Evolutionary conservation across 805 yeast species (phyloP).

Genomic region (Lachancea fermentati): DNA sequence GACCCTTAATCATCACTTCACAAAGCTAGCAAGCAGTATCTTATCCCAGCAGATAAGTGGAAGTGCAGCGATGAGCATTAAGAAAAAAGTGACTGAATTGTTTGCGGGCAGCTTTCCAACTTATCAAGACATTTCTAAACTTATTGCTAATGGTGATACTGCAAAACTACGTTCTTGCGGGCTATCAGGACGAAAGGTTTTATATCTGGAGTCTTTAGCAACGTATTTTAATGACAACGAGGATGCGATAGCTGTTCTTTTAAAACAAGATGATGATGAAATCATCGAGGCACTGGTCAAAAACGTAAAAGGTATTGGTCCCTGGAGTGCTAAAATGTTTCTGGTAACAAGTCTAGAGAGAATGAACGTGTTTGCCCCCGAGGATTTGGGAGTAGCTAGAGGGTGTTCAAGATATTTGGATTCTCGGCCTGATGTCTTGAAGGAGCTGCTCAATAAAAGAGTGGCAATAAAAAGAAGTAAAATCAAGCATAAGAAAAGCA

Average conservation of each 20-base stretch:
- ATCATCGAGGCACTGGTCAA: conserved; percentile 43
- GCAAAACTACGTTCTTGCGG: conserved; percentile 61
- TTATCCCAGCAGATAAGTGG: conserved; percentile 77
- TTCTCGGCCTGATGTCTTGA: conserved; percentile 44
- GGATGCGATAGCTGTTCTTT: conserved; percentile 33
- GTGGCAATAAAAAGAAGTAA: conserved; percentile 31
- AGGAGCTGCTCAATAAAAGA: conserved; percentile 41
- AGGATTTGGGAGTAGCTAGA: conserved; percentile 80
- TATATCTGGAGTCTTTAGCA: conserved; percentile 54
- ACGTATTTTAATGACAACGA: conserved; percentile 42
- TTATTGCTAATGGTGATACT: conserved; percentile 23
- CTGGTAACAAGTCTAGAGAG: conserved; percentile 61
- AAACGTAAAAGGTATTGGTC: conserved; percentile 64
- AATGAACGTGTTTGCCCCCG: conserved; percentile 65
- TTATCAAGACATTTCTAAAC: conserved; percentile 41
- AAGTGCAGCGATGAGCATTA: conserved; percentile 67
- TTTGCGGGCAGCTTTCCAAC: conserved; percentile 44
- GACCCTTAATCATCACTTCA: conserved; percentile 34
- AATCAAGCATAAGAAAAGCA: conserved; percentile 41
- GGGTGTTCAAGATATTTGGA: conserved; percentile 65
- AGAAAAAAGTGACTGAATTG: conserved; percentile 38
- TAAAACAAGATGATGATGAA: conserved; percentile 35
- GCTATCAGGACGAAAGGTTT: conserved; percentile 59
- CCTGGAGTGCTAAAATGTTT: conserved; percentile 91
- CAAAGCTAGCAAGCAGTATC: conserved; percentile 42